Evolutionary conservation across 176 grass and related monocot genomes (phyloP), one percentile per base, ranked within the genome.

Genomic region (Coix lacrymajobi): DNA sequence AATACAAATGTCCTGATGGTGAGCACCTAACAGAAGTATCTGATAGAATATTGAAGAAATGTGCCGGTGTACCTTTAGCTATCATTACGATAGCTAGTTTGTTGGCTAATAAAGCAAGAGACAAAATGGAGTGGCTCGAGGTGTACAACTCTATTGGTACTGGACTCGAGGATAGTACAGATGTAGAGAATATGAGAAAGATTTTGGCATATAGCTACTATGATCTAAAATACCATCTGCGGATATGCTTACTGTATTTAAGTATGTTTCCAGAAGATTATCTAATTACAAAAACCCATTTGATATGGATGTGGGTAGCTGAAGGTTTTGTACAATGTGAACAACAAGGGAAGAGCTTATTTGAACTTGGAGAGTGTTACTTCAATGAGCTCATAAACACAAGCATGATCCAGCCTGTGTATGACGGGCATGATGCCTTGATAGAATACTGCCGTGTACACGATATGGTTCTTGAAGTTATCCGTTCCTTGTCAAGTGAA

Each of bases 11-110:
- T 22, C 54, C 5, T 12, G 37, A 34, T 45, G 37, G 25, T 45
- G 19, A 46, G 2, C 1, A 62, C 0, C 17, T 45, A 9, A 7
- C 10, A 3, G 26, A 72, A 60, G 10, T 82, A 34, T 62, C 19
- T 11, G 4, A 31, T n/a, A 73, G 9, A 17, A 73, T 62, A 17
- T 2, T 82, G 16, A 14, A 25, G 2, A 73, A 83, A 73, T 83
- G 80, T 62, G 69, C 54, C 2, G 69, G 80, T 48, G 69, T 83
- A 0, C 80, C 80, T 0, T 83, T 83, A 63, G 80, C 69, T 63
- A 83, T 83, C 7, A 26, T 83, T 46, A 62, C 69, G 0, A 73
- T 83, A 63, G 51, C 74, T 61, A 76, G 74, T 60, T 16, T 76
- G 22, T 4, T 76, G 22, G 52, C 51, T 17, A 19, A n/a, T 36